Percentiles rank a stretch among this genome's conserved stretches.
Conservation (phyloP, 257 asterid genomes). For the Nicotiana benthamiana region DNA sequence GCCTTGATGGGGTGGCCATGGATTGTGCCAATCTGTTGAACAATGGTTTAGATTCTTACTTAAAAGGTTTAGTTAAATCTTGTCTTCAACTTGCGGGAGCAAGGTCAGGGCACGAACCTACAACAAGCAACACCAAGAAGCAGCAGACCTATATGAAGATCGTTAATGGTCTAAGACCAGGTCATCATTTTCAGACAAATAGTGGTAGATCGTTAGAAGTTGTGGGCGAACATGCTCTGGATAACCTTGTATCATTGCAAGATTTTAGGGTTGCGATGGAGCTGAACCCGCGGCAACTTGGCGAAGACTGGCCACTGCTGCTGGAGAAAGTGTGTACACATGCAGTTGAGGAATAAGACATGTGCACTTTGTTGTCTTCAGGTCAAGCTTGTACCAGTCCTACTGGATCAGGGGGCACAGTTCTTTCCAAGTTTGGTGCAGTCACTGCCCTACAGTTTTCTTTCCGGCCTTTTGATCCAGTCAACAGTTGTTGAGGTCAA, state of each 20-base stretch:
- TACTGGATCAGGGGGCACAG: conserved; percentile 37
- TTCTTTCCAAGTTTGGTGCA: conserved; percentile 19
- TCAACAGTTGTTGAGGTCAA: conserved; percentile 31
- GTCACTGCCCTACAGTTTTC: neutral
- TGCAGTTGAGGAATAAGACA: conserved; percentile 48
- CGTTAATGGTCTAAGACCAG: conserved; percentile 60
- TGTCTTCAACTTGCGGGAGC: conserved; percentile 52
- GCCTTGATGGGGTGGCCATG: conserved; percentile 65
- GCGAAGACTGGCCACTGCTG: conserved; percentile 85
- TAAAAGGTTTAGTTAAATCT: conserved; percentile 60
- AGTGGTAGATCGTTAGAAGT: conserved; percentile 35
- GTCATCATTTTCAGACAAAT: conserved; percentile 47
- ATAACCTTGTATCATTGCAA: conserved; percentile 45
- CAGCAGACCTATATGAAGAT: conserved; percentile 35
- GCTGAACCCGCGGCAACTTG: conserved; percentile 75
- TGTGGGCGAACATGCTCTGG: conserved; percentile 30
- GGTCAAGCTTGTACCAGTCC: conserved; percentile 19
- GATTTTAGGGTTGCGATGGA: conserved; percentile 87
- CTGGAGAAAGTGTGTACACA: conserved; percentile 63
- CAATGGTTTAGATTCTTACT: conserved; percentile 63
- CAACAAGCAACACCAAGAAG: conserved; percentile 29
- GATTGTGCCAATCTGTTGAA: conserved; percentile 71
- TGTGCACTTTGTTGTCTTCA: conserved; percentile 23
- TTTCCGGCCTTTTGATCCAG: conserved; percentile 41
- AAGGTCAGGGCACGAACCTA: conserved; percentile 37